phyloP scores from a whole-genome alignment of 2,329 filamentous ascomycete genomes.

The Ceratocystis destructans region DNA sequence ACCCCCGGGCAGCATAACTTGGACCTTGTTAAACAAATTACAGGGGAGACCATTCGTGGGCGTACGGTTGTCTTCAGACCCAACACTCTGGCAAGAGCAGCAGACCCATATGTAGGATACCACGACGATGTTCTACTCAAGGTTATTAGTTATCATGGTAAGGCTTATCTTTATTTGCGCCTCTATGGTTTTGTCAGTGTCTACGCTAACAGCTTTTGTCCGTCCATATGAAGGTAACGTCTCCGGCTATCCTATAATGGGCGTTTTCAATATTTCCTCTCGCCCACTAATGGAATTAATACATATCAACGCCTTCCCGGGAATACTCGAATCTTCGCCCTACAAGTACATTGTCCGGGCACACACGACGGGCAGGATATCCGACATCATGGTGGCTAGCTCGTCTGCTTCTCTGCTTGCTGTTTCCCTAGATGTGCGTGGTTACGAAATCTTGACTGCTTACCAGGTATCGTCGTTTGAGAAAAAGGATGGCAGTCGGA shows the following conservation, averaged over 20 bases:
- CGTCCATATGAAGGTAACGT: constrained; percentile 29
- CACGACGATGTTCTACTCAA: constrained; percentile 61
- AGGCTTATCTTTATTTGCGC: constrained; percentile 15
- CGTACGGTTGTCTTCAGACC: constrained; percentile 73
- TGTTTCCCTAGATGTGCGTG: constrained; percentile 47
- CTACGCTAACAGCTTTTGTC: not conserved
- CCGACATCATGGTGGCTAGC: constrained; percentile 34
- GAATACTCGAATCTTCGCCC: constrained; percentile 34
- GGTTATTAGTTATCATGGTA: constrained; percentile 63
- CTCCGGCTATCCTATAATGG: constrained; percentile 64
- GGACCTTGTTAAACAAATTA: constrained; percentile 65
- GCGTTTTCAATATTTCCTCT: constrained; percentile 67
- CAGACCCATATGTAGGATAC: constrained; percentile 62
- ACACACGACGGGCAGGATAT: constrained; percentile 53
- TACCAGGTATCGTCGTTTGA: constrained; percentile 50
- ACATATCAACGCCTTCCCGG: constrained; percentile 58
- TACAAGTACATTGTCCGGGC: constrained; percentile 57
- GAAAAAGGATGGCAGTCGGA: constrained; percentile 27
- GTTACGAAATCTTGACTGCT: constrained; percentile 71
- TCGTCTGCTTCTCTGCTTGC: constrained; percentile 40
- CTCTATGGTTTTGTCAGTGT: not conserved
- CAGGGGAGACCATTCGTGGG: constrained; percentile 54
- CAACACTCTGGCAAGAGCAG: constrained; percentile 55
- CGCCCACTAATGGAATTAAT: constrained; percentile 53
- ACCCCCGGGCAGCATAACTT: constrained; percentile 69